phyloP scores from a whole-genome alignment of 1,284 basidiomycete species.

The Blastosporella zonata region DNA sequence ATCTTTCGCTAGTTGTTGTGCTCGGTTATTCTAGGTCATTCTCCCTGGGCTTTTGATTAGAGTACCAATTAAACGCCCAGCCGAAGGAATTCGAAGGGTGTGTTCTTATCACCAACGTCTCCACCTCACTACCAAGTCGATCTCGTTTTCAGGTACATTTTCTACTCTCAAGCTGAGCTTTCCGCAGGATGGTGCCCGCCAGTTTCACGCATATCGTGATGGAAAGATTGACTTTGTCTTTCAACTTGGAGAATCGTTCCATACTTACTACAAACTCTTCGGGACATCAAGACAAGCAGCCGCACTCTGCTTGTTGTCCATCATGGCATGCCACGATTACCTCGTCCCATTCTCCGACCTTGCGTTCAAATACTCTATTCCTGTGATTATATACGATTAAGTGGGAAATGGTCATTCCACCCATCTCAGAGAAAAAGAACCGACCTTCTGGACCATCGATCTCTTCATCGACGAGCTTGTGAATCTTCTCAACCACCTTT shows the following conservation, averaged over 20 bases:
- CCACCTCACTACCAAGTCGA: too few species aligned
- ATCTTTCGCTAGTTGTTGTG: too few species aligned
- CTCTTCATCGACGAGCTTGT: slow-evolving; percentile 19
- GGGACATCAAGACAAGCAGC: slow-evolving; percentile 23
- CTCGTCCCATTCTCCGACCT: slow-evolving; percentile 17
- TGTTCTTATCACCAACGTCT: too few species aligned
- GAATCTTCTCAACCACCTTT: slow-evolving; percentile 13
- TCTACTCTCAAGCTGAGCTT: too few species aligned
- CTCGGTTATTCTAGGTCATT: too few species aligned
- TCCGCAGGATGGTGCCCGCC: slow-evolving; percentile 1
- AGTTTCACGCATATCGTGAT: slow-evolving; percentile 3
- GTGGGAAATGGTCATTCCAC: slow-evolving; percentile 15
- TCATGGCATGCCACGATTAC: slow-evolving; percentile 27
- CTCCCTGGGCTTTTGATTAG: too few species aligned
- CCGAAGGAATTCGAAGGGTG: too few species aligned
- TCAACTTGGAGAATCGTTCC: slow-evolving; percentile 19
- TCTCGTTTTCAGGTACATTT: too few species aligned
- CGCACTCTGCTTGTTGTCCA: slow-evolving; percentile 26
- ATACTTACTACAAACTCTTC: slow-evolving; percentile 29
- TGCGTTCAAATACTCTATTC: background rate
- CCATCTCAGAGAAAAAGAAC: slow-evolving; percentile 13
- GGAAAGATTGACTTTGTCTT: slow-evolving; percentile 17
- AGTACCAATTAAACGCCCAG: too few species aligned
- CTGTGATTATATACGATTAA: slow-evolving; percentile 18
- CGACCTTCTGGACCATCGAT: slow-evolving; percentile 16